Evolutionary conservation across 1,284 basidiomycete genomes (phyloP).

Genomic region (Puccinia hordei): DNA sequence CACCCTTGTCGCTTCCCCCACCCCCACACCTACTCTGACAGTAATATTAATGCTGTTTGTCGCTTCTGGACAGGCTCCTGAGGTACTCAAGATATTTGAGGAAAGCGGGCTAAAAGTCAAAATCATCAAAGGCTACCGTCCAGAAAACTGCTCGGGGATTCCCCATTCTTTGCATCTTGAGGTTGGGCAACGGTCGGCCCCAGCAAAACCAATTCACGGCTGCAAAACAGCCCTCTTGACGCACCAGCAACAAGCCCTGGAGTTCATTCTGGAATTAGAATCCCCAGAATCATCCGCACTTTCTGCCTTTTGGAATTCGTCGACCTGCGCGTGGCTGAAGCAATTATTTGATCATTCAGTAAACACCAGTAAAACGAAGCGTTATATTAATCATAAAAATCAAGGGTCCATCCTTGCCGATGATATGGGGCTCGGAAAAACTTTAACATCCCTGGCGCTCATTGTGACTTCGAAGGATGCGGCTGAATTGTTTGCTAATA

Average conservation of each 20-base stretch:
- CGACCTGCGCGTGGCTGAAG: background rate
- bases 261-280: conserved; percentile 10
- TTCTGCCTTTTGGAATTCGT: background rate
- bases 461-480: background rate
- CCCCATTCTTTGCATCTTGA: conserved; percentile 19
- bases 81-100: background rate
- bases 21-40: background rate
- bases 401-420: conserved; percentile 10
- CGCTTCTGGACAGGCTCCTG: background rate
- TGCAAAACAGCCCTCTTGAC: background rate
- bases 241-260: conserved; percentile 17
- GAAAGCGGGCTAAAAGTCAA: background rate
- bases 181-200: background rate
- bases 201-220: background rate
- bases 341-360: conserved; percentile 8
- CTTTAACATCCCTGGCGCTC: conserved; percentile 16
- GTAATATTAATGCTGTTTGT: background rate
- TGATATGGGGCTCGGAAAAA: conserved; percentile 17
- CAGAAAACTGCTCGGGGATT: background rate
- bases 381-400: background rate
- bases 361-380: background rate
- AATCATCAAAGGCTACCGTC: conserved; percentile 8
- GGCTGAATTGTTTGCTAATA: background rate
- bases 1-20: background rate
- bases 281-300: conserved; percentile 6